Percentiles rank a stretch among this genome's conserved stretches.
Conservation (phyloP, 164 flowering plant genomes). For the Berberis thunbergii region DNA sequence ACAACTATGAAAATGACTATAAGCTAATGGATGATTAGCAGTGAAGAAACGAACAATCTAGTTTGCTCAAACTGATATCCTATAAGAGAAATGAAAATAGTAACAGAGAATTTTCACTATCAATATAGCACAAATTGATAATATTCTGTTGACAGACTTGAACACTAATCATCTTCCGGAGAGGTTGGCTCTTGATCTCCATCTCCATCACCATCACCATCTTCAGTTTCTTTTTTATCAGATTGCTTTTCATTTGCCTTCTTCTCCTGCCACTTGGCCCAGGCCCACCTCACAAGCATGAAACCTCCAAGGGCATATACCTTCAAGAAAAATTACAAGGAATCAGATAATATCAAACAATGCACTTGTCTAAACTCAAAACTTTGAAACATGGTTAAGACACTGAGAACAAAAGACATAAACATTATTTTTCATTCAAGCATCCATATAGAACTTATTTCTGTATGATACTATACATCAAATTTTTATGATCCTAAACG, state of each 20-base stretch:
- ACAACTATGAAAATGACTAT: too few relatives aligned
- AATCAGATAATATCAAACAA: not conserved
- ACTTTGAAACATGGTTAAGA: not conserved
- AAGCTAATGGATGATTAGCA: too few relatives aligned
- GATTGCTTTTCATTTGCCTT: conserved; percentile 10
- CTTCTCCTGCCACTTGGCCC: conserved; percentile 62
- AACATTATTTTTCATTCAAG: too few relatives aligned
- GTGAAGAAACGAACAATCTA: too few relatives aligned
- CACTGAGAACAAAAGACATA: not conserved
- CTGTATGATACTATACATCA: too few relatives aligned
- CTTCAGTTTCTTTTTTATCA: not conserved
- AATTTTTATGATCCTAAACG: too few relatives aligned
- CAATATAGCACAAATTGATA: not conserved
- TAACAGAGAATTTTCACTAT: too few relatives aligned
- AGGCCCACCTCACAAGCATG: conserved; percentile 45
- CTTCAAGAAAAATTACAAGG: conserved; percentile 17
- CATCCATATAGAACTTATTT: too few relatives aligned
- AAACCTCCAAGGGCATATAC: conserved; percentile 63
- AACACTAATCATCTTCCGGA: conserved; percentile 1
- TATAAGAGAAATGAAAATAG: too few relatives aligned
- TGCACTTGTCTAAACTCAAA: not conserved
- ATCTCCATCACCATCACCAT: not conserved
- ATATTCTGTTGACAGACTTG: not conserved
- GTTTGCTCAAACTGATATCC: too few relatives aligned
- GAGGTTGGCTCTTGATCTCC: conserved; percentile 9